Evolutionary conservation across 139 green algal species (phyloP), one percentile per base, ranked within the genome.

Genomic region (Pseudopediastrum boryanum): DNA sequence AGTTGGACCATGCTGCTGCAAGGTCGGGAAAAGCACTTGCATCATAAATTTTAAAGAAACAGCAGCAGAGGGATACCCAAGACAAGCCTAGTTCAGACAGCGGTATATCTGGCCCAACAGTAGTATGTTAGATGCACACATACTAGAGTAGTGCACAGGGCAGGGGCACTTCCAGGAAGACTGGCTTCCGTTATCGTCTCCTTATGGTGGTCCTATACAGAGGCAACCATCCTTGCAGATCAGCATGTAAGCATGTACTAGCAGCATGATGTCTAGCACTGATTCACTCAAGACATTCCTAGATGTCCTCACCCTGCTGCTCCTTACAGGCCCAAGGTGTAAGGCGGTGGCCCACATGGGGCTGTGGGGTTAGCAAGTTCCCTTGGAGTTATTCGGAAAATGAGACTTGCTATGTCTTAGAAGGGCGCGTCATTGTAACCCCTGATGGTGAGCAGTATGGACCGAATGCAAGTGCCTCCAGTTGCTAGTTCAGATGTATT

Each of bases 391-490:
- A 82, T 31, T 46, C 67, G 44, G 73, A 85, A 50, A 75, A 46
- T 13, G 86, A 91, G 76, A 90, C 83, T 4, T 86, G 77, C 23
- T 90, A 85, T 36, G 21, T 91, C 25, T 65, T 91, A 19, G 54
- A 90, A 41, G 87, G 87, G 2, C 31, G 61, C 0, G 87, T 91
- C 19, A 6, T 86, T 0, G 87, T 91, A 1, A 91, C 83, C 5
- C 84, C 86, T 0, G 84, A 86, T 23, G 82, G 82, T 81, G 27
- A 31, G 65, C 62, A 21, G 12, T 44, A 16, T 42, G 58, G 58
- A 35, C n/a, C n/a, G n/a, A n/a, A n/a, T n/a, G n/a, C n/a, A n/a
- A n/a, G n/a, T n/a, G n/a, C n/a, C n/a, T n/a, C n/a, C n/a, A n/a
- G n/a, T n/a, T n/a, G n/a, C n/a, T n/a, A n/a, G n/a, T n/a, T n/a